Base-by-base conservation (phyloP, 805 yeast species). In the Hanseniaspora guilliermondii region DNA sequence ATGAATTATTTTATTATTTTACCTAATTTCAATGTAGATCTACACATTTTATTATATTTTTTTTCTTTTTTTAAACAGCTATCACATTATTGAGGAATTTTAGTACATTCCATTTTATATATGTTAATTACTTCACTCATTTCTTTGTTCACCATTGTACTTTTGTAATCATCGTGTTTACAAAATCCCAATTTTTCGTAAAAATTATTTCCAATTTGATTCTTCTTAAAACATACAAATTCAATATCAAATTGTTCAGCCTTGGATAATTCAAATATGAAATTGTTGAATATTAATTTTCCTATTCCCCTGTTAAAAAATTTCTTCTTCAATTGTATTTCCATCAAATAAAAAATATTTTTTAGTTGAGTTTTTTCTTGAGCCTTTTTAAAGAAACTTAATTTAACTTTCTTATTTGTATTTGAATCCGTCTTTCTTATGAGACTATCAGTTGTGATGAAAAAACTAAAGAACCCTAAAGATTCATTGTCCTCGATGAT, bases 141-240 rank as follows among this genome's bases (percentile, higher is more conserved):
- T 27, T 44, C 47, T n/a, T 44, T 21, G 21, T 16, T 30, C 19
- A 44, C 36, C 2, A 14, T 17, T 4, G 17, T 9, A 11, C 19
- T 44, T 11, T 32, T 16, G n/a, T 17, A 21, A 22, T 44, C 48
- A 9, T 3, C 44, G 6, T 39, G 14, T 16, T 5, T 25, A 4
- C 8, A 8, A 7, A 50, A 25, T 7, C 44, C 48, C 30, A 40
- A 24, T 17, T 44, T 42, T 12, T 44, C 7, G 21, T 50, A 50
- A 16, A 50, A 50, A 9, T n/a, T 19, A 8, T 50, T 50, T 36
- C 54, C 54, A 12, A 36, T 42, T 11, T 25, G 6, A 14, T 50
- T 50, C 17, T 50, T 30, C 36, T 42, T 42, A 22, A 50, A 50
- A 11, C 54, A 50, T 5, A 50, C 54, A 50, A 50, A 50, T 17